Percentiles rank a stretch among this genome's conserved stretches.
Evolutionary conservation across 768 basidiomycete species (phyloP).

Genomic region (Paxillus rubicundulus): DNA sequence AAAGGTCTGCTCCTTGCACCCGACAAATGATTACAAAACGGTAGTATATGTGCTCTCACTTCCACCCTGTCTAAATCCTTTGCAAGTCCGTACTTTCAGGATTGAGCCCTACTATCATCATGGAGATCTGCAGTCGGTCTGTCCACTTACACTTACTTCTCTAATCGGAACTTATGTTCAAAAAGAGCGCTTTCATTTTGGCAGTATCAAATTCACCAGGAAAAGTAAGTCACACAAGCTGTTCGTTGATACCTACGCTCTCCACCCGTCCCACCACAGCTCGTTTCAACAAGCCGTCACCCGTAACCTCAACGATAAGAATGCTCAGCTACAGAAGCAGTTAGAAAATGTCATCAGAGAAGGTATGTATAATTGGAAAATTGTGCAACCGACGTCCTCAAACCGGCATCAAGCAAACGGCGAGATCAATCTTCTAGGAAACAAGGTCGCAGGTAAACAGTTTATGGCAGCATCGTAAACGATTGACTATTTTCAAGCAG

Average conservation of each 20-base stretch:
- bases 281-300: constrained; percentile 84
- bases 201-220: constrained; percentile 89
- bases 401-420: constrained; percentile 56
- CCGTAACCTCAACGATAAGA: constrained; percentile 78
- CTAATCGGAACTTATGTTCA: constrained; percentile 3
- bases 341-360: constrained; percentile 82
- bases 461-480: not conserved
- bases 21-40: constrained; percentile 90
- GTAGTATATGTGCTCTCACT: constrained; percentile 43
- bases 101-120: constrained; percentile 65
- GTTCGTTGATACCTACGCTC: not conserved
- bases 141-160: constrained; percentile 9
- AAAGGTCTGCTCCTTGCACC: constrained; percentile 79
- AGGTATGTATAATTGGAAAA: constrained; percentile 42
- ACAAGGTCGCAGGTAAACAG: constrained; percentile 59
- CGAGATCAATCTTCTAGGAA: constrained; percentile 66
- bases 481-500: constrained; percentile 36
- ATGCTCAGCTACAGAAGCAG: constrained; percentile 79
- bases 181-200: constrained; percentile 81
- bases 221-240: constrained; percentile 48
- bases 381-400: not conserved
- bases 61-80: constrained; percentile 2
- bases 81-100: constrained; percentile 81
- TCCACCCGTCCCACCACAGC: constrained; percentile 10
- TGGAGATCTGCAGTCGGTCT: constrained; percentile 81